Percentiles rank a stretch among this genome's conserved stretches.
Evolutionary conservation across 179 eudicot genomes (phyloP).

Genomic region (Spergularia azorica): DNA sequence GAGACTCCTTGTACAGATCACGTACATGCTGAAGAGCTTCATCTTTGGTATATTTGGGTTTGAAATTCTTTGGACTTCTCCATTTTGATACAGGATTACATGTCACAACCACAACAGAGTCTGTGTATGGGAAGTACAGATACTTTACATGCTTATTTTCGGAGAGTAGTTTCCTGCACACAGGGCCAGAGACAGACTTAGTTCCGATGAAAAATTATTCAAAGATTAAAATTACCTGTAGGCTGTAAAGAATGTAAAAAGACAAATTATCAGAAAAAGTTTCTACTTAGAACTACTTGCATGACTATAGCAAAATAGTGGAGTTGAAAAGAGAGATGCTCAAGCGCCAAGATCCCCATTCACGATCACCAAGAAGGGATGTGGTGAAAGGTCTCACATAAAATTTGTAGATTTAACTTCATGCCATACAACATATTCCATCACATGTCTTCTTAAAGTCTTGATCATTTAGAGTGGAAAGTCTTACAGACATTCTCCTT

Average conservation of each 20-base stretch:
- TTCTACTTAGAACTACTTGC: neutral
- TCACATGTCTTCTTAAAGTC: neutral
- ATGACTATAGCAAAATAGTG: neutral
- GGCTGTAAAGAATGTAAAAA: neutral
- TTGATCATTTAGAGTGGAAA: neutral
- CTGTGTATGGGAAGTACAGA: conserved; percentile 86
- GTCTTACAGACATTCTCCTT: neutral
- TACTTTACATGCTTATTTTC: conserved; percentile 96
- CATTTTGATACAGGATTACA: conserved; percentile 89
- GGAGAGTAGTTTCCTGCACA: conserved; percentile 77
- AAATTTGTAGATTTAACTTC: neutral
- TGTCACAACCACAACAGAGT: conserved; percentile 87
- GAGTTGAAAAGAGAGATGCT: neutral
- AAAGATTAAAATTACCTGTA: neutral
- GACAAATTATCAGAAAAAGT: neutral
- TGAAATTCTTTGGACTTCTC: conserved; percentile 70
- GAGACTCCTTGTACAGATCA: conserved; percentile 69
- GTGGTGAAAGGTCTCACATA: neutral
- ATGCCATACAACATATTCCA: neutral
- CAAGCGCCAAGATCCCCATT: neutral
- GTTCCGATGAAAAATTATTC: neutral
- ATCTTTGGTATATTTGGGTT: conserved; percentile 76
- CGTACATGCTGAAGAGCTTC: conserved; percentile 86
- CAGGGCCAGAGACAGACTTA: conserved; percentile 2
- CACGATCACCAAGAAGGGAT: neutral